A percentile compares a stretch with the other conserved stretches of the same genome.
Evolutionary conservation across 441 rosid species (phyloP).

Genomic region (Populus hybrid): DNA sequence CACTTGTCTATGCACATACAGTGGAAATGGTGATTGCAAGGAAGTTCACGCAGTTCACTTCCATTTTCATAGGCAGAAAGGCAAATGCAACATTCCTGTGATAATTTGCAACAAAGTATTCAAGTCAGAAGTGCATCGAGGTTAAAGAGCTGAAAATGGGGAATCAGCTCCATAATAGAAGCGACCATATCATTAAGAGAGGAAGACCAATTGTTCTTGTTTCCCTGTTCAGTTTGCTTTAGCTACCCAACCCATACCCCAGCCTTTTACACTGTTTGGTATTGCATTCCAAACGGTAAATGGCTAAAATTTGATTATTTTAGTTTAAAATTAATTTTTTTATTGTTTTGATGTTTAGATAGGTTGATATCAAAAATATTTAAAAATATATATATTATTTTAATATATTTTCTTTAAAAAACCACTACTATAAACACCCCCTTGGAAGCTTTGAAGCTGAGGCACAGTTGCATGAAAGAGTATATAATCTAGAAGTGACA

Average conservation of each 20-base stretch:
- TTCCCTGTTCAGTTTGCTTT: background rate
- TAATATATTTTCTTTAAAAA: no score
- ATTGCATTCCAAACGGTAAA: no score
- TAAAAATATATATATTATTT: no score
- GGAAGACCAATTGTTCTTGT: no score
- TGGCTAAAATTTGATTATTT: no score
- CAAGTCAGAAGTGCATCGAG: background rate
- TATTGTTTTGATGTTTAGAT: no score
- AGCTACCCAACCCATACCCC: background rate
- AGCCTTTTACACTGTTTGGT: background rate
- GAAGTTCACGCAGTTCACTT: constrained; percentile 82
- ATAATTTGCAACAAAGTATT: background rate
- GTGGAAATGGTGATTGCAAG: constrained; percentile 92
- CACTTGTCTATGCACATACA: constrained; percentile 92
- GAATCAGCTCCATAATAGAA: background rate
- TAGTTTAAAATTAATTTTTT: no score
- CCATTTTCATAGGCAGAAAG: constrained; percentile 83
- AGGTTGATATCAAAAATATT: no score
- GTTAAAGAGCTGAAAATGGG: background rate
- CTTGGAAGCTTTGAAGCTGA: background rate
- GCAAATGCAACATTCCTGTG: constrained; percentile 97
- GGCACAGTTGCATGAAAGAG: background rate
- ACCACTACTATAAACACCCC: rapidly evolving
- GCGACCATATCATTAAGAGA: background rate
- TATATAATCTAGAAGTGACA: background rate